Base-by-base conservation (phyloP, 768 basidiomycete species). In the Terana coerulea region DNA sequence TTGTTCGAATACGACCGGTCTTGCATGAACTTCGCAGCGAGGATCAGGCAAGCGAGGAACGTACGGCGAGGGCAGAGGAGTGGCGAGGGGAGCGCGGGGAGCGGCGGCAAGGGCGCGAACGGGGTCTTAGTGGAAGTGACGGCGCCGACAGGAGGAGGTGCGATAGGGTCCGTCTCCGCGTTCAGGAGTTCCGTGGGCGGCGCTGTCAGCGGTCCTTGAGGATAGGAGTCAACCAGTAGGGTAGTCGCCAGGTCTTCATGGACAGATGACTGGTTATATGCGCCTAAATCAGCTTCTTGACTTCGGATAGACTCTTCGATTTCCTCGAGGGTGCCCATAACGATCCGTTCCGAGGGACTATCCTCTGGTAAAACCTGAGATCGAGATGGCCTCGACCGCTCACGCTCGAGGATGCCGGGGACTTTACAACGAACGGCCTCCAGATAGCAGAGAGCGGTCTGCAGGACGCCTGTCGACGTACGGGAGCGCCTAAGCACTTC, bases 1-100 rank as follows among this genome's bases (percentile, higher is more conserved):
- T 84, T 81, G 65, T 97, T 95, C 12, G 91, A 93, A 61, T 95
- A 97, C 36, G 89, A 91, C 45, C 90, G 85, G 62, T 98, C 94
- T 71, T 95, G 92, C 55, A 88, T 83, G 64, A 95, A 95, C 61
- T 98, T 98, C 14, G 88, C 87, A 0, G 94, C 95, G 46, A 92
- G 75, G 50, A 98, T 91, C 35, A 98, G 73, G 0, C 90, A 83
- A 0, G 91, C 91, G 8, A 97, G 75, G 68, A 98, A 97, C 0
- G 91, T 81, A 22, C 94, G 80, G 24, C 94, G 81, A 2, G 94
- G 91, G 61, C 94, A 95, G 35, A 91, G 76, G 24, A 97, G 78
- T 0, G 91, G 88, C 0, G 86, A 90, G 0, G 87, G 86, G n/a
- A 87, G 78, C 5, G 64, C 65, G 3, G 75, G 70, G 19, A 57